Percentiles rank a stretch among this genome's conserved stretches.
Evolutionary conservation across 2,329 filamentous ascomycete species (phyloP).

Genomic region (Fusarium sp.): DNA sequence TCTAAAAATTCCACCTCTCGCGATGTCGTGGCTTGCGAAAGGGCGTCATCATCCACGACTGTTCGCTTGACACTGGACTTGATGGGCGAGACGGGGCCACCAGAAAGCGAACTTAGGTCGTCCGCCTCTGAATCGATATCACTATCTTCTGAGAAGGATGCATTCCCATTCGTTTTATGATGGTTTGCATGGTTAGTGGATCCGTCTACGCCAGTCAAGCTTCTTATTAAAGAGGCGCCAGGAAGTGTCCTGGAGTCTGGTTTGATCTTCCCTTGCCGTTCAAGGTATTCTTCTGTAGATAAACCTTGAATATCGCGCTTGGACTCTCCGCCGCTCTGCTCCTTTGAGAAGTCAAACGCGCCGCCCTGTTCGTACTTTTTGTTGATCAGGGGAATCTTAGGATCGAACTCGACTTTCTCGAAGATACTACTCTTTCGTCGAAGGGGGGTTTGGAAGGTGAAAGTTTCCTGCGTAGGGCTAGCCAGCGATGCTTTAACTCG

Average conservation of each 20-base stretch:
- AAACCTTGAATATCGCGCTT: conserved; percentile 51
- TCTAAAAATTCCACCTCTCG: conserved; percentile 61
- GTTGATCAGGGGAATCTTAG: conserved; percentile 63
- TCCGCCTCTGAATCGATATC: conserved; percentile 68
- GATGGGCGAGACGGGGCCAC: conserved; percentile 61
- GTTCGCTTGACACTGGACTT: conserved; percentile 60
- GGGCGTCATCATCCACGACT: conserved; percentile 66
- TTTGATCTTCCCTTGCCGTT: conserved; percentile 58
- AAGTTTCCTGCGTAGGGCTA: conserved; percentile 33
- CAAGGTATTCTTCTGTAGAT: conserved; percentile 61
- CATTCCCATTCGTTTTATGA: conserved; percentile 50
- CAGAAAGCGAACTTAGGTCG: conserved; percentile 62
- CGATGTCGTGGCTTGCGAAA: conserved; percentile 63
- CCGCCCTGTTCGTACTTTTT: conserved; percentile 70
- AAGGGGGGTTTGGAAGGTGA: conserved; percentile 37
- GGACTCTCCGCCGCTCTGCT: conserved; percentile 46
- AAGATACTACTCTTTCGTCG: conserved; percentile 61
- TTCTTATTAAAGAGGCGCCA: conserved; percentile 43
- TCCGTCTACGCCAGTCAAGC: conserved; percentile 44
- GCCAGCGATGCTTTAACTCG: conserved; percentile 62
- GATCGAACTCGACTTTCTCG: conserved; percentile 65
- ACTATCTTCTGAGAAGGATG: conserved; percentile 60
- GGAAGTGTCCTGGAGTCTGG: conserved; percentile 49
- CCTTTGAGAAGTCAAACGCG: conserved; percentile 60
- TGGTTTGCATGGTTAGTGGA: conserved; percentile 50